Conservation (phyloP, 306 rosid genomes). For the Prinsepia uniflora region DNA sequence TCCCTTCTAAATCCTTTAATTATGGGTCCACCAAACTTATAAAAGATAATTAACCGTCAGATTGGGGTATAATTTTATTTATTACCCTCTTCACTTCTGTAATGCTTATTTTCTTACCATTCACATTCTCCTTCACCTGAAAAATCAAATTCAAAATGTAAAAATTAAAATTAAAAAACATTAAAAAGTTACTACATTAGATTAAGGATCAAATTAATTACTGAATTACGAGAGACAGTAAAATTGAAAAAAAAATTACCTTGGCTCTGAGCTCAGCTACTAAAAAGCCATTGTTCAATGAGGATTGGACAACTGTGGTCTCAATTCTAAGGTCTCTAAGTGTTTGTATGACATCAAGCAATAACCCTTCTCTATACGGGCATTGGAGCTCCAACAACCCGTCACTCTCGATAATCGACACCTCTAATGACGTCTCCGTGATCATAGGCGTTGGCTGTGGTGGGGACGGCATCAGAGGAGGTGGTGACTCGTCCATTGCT, state of each 20-base stretch:
- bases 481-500: slow-evolving; percentile 22
- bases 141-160: background rate
- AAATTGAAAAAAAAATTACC: slow-evolving; percentile 20
- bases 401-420: slow-evolving; percentile 82
- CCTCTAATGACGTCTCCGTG: slow-evolving; percentile 50
- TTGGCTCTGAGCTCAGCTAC: slow-evolving; percentile 75
- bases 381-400: slow-evolving; percentile 89
- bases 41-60: slow-evolving; percentile 16
- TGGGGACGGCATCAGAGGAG: background rate
- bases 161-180: background rate
- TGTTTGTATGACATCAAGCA: slow-evolving; percentile 69
- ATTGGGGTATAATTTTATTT: slow-evolving; percentile 65
- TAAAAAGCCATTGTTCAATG: slow-evolving; percentile 56
- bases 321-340: slow-evolving; percentile 67
- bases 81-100: slow-evolving; percentile 91
- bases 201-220: background rate
- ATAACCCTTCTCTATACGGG: slow-evolving; percentile 61
- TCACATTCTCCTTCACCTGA: slow-evolving; percentile 63
- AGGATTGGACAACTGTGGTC: slow-evolving; percentile 65
- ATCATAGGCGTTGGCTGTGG: slow-evolving; percentile 6
- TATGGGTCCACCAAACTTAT: background rate
- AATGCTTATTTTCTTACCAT: slow-evolving; percentile 75
- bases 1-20: background rate
- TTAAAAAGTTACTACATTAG: background rate
- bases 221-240: background rate